Evolutionary conservation across 2,329 filamentous ascomycete species (phyloP).

Genomic region (Pseudohalonectria lignicola): DNA sequence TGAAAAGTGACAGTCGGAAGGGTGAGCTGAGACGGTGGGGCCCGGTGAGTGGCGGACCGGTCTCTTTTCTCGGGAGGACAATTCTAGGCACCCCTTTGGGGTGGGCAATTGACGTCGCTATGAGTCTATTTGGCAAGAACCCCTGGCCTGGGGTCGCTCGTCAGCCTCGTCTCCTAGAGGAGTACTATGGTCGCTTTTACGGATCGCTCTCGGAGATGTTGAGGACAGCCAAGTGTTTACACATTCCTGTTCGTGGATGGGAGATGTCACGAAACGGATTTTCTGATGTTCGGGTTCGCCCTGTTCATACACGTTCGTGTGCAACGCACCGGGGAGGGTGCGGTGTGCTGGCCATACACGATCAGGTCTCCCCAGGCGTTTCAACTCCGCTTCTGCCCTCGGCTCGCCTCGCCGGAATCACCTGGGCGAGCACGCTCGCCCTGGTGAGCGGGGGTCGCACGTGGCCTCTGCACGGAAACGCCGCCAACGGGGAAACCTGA

Average conservation of each 20-base stretch:
- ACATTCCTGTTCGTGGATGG: slow-evolving; percentile 8
- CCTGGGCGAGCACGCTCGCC: slow-evolving; percentile 6
- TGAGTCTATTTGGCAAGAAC: slow-evolving; percentile 70
- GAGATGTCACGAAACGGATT: slow-evolving; percentile 1
- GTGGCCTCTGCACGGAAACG: slow-evolving; percentile 35
- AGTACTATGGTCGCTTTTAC: slow-evolving; percentile 35
- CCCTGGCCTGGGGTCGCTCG: slow-evolving; percentile 62
- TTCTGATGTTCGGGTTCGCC: background rate
- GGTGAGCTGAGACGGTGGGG: slow-evolving; percentile 21
- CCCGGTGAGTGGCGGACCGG: slow-evolving; percentile 33
- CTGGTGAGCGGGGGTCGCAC: slow-evolving; percentile 25
- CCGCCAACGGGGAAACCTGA: too few relatives aligned
- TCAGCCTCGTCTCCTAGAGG: slow-evolving; percentile 59
- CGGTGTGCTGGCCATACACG: too few relatives aligned
- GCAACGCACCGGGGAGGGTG: too few relatives aligned
- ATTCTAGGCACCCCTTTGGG: too few relatives aligned
- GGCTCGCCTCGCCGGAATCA: slow-evolving; percentile 34
- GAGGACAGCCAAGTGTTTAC: too few relatives aligned
- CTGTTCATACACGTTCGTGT: background rate
- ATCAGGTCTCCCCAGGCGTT: slow-evolving; percentile 26
- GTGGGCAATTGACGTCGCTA: slow-evolving; percentile 34
- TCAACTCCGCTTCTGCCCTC: slow-evolving; percentile 16
- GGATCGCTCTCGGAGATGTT: slow-evolving; percentile 13
- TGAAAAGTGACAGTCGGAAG: slow-evolving; percentile 35
- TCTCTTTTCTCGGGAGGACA: slow-evolving; percentile 38